A percentile compares a stretch with the other conserved stretches of the same genome.
These are phyloP conservation scores for Leccinum pallidistipes DNA, from an alignment of 1,284 basidiomycete species.

Conservation along the genomic window DNA sequence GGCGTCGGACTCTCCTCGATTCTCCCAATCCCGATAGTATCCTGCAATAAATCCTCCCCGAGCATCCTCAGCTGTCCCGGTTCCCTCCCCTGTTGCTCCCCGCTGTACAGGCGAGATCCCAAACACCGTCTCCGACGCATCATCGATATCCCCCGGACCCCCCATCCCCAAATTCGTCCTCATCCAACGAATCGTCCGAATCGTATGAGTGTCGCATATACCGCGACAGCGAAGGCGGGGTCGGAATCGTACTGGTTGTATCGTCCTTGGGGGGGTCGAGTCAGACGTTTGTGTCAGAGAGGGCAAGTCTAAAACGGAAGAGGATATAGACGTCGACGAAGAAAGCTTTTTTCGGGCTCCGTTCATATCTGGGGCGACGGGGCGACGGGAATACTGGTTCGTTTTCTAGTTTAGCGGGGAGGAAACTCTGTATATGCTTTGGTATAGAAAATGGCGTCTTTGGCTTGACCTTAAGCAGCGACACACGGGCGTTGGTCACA, in stretches of 20 bases:
- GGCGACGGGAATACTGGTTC: conserved; percentile 53
- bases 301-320: conserved; percentile 33
- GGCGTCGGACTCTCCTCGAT: conserved; percentile 68
- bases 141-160: conserved; percentile 14
- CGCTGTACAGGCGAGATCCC: conserved; percentile 58
- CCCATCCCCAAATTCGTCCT: conserved; percentile 39
- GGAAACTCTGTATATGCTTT: conserved; percentile 63
- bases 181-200: conserved; percentile 45
- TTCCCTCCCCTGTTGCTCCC: conserved; percentile 29
- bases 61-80: conserved; percentile 48
- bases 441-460: conserved; percentile 58
- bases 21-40: conserved; percentile 59
- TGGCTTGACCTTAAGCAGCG: conserved; percentile 40
- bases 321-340: conserved; percentile 32
- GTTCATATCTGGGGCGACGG: conserved; percentile 33
- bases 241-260: conserved; percentile 63
- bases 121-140: conserved; percentile 59
- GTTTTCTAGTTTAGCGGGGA: conserved; percentile 54
- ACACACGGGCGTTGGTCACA: conserved; percentile 35
- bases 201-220: conserved; percentile 46
- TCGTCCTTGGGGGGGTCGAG: conserved; percentile 41
- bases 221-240: conserved; percentile 65
- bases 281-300: conserved; percentile 29
- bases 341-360: conserved; percentile 34
- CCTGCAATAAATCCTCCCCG: conserved; percentile 59